These are phyloP conservation scores for Nicotiana tabacum DNA, from an alignment of 257 asterid species.

Conservation along the genomic window DNA sequence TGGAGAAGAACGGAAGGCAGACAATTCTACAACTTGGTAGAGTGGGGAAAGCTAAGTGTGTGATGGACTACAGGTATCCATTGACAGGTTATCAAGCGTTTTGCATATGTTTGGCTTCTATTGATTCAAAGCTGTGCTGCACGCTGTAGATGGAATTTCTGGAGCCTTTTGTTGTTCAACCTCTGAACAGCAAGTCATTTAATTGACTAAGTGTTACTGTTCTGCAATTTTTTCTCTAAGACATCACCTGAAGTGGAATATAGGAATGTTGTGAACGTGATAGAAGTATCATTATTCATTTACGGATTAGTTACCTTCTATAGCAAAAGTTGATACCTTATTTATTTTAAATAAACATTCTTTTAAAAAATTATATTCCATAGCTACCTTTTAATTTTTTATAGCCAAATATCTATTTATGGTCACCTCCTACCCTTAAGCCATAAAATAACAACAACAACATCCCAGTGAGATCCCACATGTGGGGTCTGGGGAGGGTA, in stretches of 20 bases:
- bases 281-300: not conserved
- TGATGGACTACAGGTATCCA: conserved; percentile 95
- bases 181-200: conserved; percentile 17
- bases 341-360: no score
- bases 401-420: no score
- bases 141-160: conserved; percentile 32
- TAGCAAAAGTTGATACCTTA: no score
- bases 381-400: no score
- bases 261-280: not conserved
- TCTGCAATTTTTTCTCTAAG: not conserved
- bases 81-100: conserved; percentile 91
- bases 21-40: conserved; percentile 87
- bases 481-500: no score
- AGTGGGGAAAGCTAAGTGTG: conserved; percentile 74
- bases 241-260: not conserved
- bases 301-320: no score
- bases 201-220: not conserved
- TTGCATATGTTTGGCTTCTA: conserved; percentile 83
- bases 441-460: no score
- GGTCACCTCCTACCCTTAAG: no score
- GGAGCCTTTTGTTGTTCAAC: conserved; percentile 18
- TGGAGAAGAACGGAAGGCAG: conserved; percentile 89
- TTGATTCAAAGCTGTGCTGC: conserved; percentile 91
- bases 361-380: no score
- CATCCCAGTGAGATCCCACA: no score